Evolutionary conservation across 1,139 yeast genomes (phyloP).

Genomic region (Petasospora fabianii): DNA sequence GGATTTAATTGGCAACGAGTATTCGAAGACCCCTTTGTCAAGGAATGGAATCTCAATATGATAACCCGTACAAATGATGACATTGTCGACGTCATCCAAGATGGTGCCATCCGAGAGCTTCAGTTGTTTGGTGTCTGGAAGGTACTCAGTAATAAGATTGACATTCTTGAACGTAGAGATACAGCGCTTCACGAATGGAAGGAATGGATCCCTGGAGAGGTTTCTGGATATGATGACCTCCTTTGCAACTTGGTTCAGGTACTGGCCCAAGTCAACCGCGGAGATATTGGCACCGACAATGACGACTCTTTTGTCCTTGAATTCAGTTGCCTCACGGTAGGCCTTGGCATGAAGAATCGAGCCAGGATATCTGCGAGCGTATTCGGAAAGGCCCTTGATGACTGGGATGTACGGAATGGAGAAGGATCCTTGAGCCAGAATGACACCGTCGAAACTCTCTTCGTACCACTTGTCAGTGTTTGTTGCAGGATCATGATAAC

Average conservation of each 20-base stretch:
- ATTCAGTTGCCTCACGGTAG: conserved; percentile 30
- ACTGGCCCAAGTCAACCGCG: conserved; percentile 50
- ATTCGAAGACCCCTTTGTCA: conserved; percentile 15
- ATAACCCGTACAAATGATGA: conserved; percentile 44
- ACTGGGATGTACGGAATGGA: conserved; percentile 45
- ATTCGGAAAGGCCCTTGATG: conserved; percentile 40
- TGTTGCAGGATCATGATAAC: conserved; percentile 24
- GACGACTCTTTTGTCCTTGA: conserved; percentile 40
- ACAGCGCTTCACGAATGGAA: conserved; percentile 35
- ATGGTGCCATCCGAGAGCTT: conserved; percentile 33
- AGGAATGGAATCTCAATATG: conserved; percentile 40
- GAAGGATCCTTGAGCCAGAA: conserved; percentile 47
- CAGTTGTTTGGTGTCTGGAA: conserved; percentile 26
- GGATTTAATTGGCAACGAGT: conserved; percentile 30
- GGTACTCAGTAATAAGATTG: conserved; percentile 31
- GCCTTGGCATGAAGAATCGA: conserved; percentile 43
- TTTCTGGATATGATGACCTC: conserved; percentile 36
- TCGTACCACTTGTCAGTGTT: conserved; percentile 29
- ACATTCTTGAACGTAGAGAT: conserved; percentile 31
- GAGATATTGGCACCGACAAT: conserved; percentile 51
- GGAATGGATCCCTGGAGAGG: conserved; percentile 25
- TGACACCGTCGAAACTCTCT: conserved; percentile 42
- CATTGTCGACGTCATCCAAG: conserved; percentile 32
- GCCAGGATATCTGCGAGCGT: conserved; percentile 36
- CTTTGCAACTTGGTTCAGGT: conserved; percentile 41